Evolutionary conservation across 2,329 filamentous ascomycete genomes (phyloP), one percentile per base, ranked within the genome.

Genomic region (Pezicula rhizophila): DNA sequence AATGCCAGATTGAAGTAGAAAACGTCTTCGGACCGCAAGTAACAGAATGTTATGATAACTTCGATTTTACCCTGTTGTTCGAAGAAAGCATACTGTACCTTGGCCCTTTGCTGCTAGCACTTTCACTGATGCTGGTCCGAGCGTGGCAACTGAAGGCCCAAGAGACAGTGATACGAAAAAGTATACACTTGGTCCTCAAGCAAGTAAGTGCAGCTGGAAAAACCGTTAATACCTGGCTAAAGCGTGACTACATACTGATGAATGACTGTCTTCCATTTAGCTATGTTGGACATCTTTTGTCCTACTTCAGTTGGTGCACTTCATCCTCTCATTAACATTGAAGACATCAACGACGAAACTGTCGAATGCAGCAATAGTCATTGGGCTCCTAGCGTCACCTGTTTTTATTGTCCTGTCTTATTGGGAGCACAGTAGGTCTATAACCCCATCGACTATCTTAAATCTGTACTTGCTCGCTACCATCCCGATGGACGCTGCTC

Each of bases 21-120:
- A 42, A 26, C 23, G 40, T 28, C 20, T 42, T 42, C 14, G 40
- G 40, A 42, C 40, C 40, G 17, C 40, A 42, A 26, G 40, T 42
- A 28, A 42, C 40, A 42, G 40, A 28, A 42, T 42, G 40, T 26
- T 42, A 42, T 42, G 40, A 42, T 26, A 28, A 42, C 40, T 42
- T 42, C 40, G 40, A 42, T 31, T 42, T 42, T 42, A 42, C 40
- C 10, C 40, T 42, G 8, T 15, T 42, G 25, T 42, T 42, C 40
- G 40, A 42, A 42, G 40, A 42, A 31, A 42, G 40, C n/a, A 42
- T 42, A 42, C n/a, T 42, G n/a, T 42, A 42, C 15, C 40, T 42
- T 26, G 5, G 10, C 5, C 40, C 40, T 42, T 25, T 42, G 20
- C 40, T 42, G 23, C 23, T 42, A 26, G 40, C 40, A 25, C 18